Evolutionary conservation across 495 filamentous ascomycete species (phyloP), one percentile per base, ranked within the genome.

Genomic region (Tuber microsphaerosporum): DNA sequence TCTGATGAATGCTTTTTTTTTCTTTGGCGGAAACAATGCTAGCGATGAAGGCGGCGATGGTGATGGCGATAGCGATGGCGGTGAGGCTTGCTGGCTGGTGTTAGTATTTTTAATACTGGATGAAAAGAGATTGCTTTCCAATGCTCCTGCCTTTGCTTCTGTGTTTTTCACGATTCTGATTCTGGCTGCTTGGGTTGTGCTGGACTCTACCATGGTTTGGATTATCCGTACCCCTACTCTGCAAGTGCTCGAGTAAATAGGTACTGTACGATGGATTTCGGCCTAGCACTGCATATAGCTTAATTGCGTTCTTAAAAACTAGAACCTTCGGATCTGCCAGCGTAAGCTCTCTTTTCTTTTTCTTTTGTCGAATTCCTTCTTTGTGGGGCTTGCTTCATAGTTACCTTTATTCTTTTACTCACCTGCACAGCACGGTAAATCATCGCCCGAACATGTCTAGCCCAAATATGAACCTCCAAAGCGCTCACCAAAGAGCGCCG

Each of bases 251-350:
- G 42, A 43, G 42, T 8, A 31, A 8, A 26, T 34, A 34, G 56
- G 56, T 65, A 34, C 56, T 65, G 56, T 34, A 34, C 26, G 26
- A 34, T 34, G 56, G 14, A 34, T 16, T 65, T 65, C 56, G 56
- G 56, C 56, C 56, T 65, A 65, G 26, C 56, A 65, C 56, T 34
- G 56, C 56, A 65, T 65, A 65, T 65, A 65, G 56, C 56, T 65
- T 65, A 65, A 65, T 65, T 65, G 16, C 26, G 56, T 34, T 34
- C 56, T 17, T 34, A 34, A 65, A 65, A 65, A 65, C 56, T 65
- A 65, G 56, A 65, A 65, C 56, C 56, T 65, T 65, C 56, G 26
- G 56, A 65, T 65, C 56, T 34, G 56, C 56, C 56, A 65, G 5
- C 56, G 56, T 65, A 26, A 34, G 56, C 56, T 65, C 14, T 34